Evolutionary conservation across 192 early-diverging fungal genomes (phyloP), one percentile per base, ranked within the genome.

Genomic region (Gigaspora rosea): DNA sequence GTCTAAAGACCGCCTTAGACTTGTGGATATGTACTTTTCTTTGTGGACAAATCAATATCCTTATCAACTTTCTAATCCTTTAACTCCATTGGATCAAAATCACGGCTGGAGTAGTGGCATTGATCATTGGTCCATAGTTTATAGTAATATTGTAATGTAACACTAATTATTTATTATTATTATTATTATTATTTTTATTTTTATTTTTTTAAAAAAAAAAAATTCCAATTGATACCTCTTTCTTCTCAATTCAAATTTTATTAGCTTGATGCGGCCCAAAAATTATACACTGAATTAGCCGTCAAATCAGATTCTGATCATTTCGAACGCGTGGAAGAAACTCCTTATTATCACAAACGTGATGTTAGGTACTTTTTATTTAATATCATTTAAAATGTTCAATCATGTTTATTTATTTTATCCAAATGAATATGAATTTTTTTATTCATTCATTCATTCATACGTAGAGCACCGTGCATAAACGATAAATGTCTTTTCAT

Each of bases 31-130:
- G 76, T 89, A 88, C 61, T 89, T 89, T 62, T 84, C 86, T 16
- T 82, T 89, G 27, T 89, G 88, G 88, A 85, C 83, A 16, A 89
- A 89, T 65, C 86, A 89, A 67, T 89, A 87, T 58, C 88, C 88
- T 16, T 89, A 84, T 73, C 79, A 88, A 50, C 61, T 89, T 8
- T 83, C 80, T 22, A 86, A 88, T 67, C 84, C 82, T 12, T 76
- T 84, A 18, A 85, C 71, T 20, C 80, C 84, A 27, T 63, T 82
- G 67, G 82, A 83, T 46, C 79, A 85, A 66, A 82, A 79, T 58
- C 75, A 79, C 36, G 79, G 81, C 10, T 86, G 84, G 82, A 80
- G 80, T 32, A 80, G 75, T 27, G 68, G 78, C n/a, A 80, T 85
- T 18, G 85, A 87, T 65, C 85, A 86, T 22, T 82, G 83, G 84